These are phyloP conservation scores for Aspergillus oerlinghausenensis DNA, from an alignment of 2,329 filamentous ascomycete genomes.

Conservation along the genomic window DNA sequence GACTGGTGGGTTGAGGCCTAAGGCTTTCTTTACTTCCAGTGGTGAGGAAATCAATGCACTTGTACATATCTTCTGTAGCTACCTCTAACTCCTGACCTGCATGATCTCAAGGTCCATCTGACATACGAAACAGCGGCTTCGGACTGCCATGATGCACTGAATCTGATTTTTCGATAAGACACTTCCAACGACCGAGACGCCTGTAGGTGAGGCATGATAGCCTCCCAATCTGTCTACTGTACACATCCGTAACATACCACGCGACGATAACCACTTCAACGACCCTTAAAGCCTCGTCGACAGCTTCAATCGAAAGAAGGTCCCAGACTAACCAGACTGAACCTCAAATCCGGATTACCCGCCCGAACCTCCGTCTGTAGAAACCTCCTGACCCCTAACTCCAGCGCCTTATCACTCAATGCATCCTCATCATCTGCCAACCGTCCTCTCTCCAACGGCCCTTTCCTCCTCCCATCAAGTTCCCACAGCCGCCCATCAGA, in stretches of 20 bases:
- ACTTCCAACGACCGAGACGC: neutral
- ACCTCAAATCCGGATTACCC: slow-evolving; percentile 54
- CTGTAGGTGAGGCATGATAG: neutral
- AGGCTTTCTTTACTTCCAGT: neutral
- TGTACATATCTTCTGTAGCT: neutral
- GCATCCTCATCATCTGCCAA: slow-evolving; percentile 63
- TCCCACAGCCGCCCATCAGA: slow-evolving; percentile 71
- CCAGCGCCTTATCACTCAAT: slow-evolving; percentile 68
- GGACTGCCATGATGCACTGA: neutral
- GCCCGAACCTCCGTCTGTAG: slow-evolving; percentile 54
- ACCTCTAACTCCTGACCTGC: neutral
- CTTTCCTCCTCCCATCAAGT: slow-evolving; percentile 69
- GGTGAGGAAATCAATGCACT: neutral
- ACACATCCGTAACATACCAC: neutral
- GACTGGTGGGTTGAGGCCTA: slow-evolving; percentile 43
- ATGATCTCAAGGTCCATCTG: neutral
- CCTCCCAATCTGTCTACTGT: neutral
- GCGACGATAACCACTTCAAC: neutral
- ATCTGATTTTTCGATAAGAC: neutral
- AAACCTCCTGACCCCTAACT: slow-evolving; percentile 62
- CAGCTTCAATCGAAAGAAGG: slow-evolving; percentile 47
- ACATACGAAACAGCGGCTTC: neutral
- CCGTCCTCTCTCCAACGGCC: slow-evolving; percentile 64
- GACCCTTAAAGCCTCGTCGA: neutral
- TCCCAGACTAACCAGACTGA: slow-evolving; percentile 59